Conservation (phyloP, 441 rosid species). For the Erysimum cheiri region DNA sequence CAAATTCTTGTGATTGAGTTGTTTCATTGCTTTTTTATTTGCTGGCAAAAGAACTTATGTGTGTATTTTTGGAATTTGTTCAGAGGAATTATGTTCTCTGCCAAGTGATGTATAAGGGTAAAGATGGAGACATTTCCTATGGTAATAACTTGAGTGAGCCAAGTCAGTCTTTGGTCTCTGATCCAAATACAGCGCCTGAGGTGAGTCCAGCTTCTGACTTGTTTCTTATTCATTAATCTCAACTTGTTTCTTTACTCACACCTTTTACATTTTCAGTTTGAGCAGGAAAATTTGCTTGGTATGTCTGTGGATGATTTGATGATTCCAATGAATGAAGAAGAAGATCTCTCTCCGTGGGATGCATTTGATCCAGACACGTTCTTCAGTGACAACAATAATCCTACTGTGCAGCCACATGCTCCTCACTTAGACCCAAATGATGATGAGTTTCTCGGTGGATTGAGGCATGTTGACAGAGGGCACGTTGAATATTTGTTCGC, state of each 20-base stretch:
- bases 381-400: background rate
- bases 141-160: constrained; percentile 7
- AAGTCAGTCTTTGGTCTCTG: constrained; percentile 21
- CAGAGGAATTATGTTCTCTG: constrained; percentile 23
- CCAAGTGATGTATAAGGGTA: constrained; percentile 28
- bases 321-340: background rate
- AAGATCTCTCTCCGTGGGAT: background rate
- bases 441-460: background rate
- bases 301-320: background rate
- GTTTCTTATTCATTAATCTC: background rate
- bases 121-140: background rate
- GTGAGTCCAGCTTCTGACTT: constrained; percentile 13
- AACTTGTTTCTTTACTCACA: background rate
- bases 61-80: background rate
- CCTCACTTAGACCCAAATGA: constrained; percentile 4
- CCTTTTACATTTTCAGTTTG: background rate
- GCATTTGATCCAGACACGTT: background rate
- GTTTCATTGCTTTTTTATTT: background rate
- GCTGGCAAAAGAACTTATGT: background rate
- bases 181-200: background rate
- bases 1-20: constrained; percentile 1
- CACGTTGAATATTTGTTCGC: background rate
- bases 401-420: background rate
- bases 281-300: background rate
- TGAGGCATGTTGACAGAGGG: background rate